Percentiles rank a stretch among this genome's conserved stretches.
Evolutionary conservation across 805 yeast species (phyloP).

Genomic region (Teunomyces tritomae): DNA sequence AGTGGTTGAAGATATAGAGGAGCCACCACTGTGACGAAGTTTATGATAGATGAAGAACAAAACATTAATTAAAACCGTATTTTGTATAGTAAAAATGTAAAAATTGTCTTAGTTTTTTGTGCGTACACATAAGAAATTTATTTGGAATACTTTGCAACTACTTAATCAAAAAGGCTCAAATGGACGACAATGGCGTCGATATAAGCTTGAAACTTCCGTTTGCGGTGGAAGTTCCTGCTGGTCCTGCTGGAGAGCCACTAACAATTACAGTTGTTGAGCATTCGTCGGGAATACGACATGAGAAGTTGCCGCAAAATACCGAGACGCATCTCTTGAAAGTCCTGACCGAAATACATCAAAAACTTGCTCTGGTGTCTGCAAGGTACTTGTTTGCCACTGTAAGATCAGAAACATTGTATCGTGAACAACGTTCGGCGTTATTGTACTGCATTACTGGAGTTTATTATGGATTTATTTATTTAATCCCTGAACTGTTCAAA

Average conservation of each 20-base stretch:
- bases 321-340: slow-evolving; percentile 9
- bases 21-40: slow-evolving; percentile 2
- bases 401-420: slow-evolving; percentile 12
- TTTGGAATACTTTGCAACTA: too few relatives aligned
- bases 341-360: slow-evolving; percentile 4
- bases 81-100: background rate
- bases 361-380: slow-evolving; percentile 6
- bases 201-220: background rate
- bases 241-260: slow-evolving; percentile 2
- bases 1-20: slow-evolving; percentile 49
- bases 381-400: slow-evolving; percentile 14
- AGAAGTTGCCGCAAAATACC: slow-evolving; percentile 1
- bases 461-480: slow-evolving; percentile 12
- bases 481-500: slow-evolving; percentile 8
- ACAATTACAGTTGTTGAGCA: slow-evolving; percentile 13
- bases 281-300: slow-evolving; percentile 5
- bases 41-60: background rate
- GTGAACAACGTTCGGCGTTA: slow-evolving; percentile 11
- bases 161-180: background rate
- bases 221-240: background rate
- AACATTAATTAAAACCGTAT: background rate
- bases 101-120: background rate
- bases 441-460: slow-evolving; percentile 11
- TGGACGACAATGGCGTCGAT: background rate
- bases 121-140: too few relatives aligned